phyloP scores from a whole-genome alignment of 2,329 filamentous ascomycete species.

The Annulohypoxylon truncatum region DNA sequence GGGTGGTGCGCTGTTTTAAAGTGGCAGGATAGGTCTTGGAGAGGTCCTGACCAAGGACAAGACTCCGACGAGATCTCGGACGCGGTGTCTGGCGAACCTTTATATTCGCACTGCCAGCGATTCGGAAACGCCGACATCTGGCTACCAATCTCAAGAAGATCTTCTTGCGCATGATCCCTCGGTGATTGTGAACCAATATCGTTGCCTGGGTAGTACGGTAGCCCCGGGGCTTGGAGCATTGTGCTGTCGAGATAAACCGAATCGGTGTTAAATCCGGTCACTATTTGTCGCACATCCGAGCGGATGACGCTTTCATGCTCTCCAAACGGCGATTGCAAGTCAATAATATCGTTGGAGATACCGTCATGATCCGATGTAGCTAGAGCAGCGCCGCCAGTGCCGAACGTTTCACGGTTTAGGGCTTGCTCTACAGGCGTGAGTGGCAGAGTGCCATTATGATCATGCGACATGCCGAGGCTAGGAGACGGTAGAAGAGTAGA shows the following conservation, averaged over 20 bases:
- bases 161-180: constrained; percentile 9
- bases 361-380: constrained; percentile 34
- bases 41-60: constrained; percentile 47
- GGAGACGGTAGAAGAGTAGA: constrained; percentile 9
- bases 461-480: constrained; percentile 28
- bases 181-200: constrained; percentile 13
- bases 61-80: constrained; percentile 34
- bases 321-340: constrained; percentile 18
- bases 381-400: constrained; percentile 40
- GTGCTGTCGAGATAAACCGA: constrained; percentile 36
- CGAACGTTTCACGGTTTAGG: constrained; percentile 39
- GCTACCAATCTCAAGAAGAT: constrained; percentile 41
- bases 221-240: constrained; percentile 37
- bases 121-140: constrained; percentile 32
- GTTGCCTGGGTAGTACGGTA: constrained; percentile 38
- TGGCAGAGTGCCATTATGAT: constrained; percentile 1
- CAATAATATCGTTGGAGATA: constrained; percentile 32
- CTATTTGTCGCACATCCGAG: constrained; percentile 30
- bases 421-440: constrained; percentile 26
- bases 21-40: constrained; percentile 41
- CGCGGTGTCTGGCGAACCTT: constrained; percentile 25
- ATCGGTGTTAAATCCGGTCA: constrained; percentile 39
- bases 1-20: constrained; percentile 41
- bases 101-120: constrained; percentile 48
- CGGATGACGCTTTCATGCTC: constrained; percentile 22